These are phyloP conservation scores for Biancaea sappan DNA, from an alignment of 306 rosid genomes.

Conservation along the genomic window DNA sequence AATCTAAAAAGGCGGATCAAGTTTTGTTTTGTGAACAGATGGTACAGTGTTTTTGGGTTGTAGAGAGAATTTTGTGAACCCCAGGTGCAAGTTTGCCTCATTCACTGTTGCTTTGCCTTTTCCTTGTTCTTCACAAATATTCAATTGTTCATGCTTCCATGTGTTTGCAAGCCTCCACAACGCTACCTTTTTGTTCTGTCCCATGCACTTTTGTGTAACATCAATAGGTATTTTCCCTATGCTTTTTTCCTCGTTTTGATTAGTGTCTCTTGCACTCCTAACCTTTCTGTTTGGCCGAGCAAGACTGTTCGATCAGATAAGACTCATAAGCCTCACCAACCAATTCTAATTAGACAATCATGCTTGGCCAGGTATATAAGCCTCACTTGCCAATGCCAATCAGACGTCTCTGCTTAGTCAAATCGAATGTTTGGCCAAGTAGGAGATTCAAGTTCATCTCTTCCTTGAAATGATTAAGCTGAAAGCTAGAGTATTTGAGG, in stretches of 20 bases:
- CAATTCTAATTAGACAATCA: too few relatives aligned
- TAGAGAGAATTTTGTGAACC: slow-evolving; percentile 13
- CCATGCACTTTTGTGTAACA: slow-evolving; percentile 25
- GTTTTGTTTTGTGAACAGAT: slow-evolving; percentile 22
- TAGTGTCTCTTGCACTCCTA: slow-evolving; percentile 5
- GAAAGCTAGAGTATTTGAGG: too few relatives aligned
- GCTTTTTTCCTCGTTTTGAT: slow-evolving; percentile 11
- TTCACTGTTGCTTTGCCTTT: slow-evolving; percentile 29
- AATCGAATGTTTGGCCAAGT: too few relatives aligned
- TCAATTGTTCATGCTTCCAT: slow-evolving; percentile 27
- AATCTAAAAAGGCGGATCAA: slow-evolving; percentile 26
- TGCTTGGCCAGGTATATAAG: too few relatives aligned
- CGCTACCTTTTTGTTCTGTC: slow-evolving; percentile 31
- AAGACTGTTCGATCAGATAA: too few relatives aligned
- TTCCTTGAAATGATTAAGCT: too few relatives aligned
- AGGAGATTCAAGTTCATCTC: too few relatives aligned
- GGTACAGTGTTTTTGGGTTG: not conserved
- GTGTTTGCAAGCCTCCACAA: slow-evolving; percentile 26
- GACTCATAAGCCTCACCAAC: too few relatives aligned
- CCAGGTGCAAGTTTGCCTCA: slow-evolving; percentile 10
- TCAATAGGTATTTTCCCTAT: slow-evolving; percentile 21
- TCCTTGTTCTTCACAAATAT: slow-evolving; percentile 28
- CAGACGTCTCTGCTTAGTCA: too few relatives aligned
- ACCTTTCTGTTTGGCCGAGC: too few relatives aligned
- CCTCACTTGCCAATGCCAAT: too few relatives aligned